Base-by-base conservation (phyloP, 1,139 yeast genomes). In the Kodamaea alishanica region DNA sequence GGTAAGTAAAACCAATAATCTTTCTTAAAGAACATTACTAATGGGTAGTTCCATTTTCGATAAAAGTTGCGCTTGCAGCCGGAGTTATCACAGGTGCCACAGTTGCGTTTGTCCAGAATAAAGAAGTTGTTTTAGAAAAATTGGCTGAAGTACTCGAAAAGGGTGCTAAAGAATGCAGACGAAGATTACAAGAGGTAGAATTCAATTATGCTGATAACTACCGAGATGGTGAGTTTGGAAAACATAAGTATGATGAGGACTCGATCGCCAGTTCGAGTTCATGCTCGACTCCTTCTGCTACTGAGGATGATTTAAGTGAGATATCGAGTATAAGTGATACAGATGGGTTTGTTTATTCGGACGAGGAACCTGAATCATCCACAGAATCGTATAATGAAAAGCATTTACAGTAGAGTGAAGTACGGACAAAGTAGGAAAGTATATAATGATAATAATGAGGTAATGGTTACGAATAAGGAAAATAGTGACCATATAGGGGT, bases 1-100 rank as follows among this genome's bases (percentile, higher is more conserved):
- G 40, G 55, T 51, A 47, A 22, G 52, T 47, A 44, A 41, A n/a
- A 34, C 27, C 20, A 15, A 15, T 3, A 9, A 9, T 12, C 24
- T 26, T 22, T n/a, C 31, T 8, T 24, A 23, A 26, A 15, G 6
- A 6, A 22, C 27, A 9, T 28, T 39, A 44, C 55, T 49, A 51
- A 48, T 46, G 25, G 2, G 33, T 39, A 62, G 70, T 67, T 27
- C 73, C 73, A 10, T 47, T 65, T n/a, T 61, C 74, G 2, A 51
- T 68, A 3, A 70, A 70, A 47, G 50, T 60, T 6, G 75, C 75
- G 4, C 41, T 70, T 11, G 58, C 69, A 6, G 52, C 63, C 1
- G 76, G 75, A 5, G 68, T 72, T 6, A 38, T 67, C 1, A 49
- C 62, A 1, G 75, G 75, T 1, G 73, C 73, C 11, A 50, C 70